Conservation (phyloP, 1,139 yeast genomes). For the Blastobotrys capitulatus region DNA sequence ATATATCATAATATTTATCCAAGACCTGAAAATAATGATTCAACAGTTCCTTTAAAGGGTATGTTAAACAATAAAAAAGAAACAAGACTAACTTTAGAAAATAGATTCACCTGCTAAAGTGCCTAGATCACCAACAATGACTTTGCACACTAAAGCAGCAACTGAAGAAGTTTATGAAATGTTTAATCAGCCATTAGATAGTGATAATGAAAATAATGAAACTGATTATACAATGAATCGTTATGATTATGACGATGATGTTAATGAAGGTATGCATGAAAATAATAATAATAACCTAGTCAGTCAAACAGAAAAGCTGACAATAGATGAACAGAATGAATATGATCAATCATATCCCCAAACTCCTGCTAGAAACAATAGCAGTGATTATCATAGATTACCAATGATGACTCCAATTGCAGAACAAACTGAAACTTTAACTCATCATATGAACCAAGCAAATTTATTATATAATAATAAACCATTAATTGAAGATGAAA, state of each 20-base stretch:
- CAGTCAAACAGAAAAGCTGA: conserved; percentile 14
- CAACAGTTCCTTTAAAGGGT: conserved; percentile 25
- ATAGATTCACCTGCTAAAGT: conserved; percentile 15
- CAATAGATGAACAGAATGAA: conserved; percentile 16
- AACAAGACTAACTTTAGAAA: not conserved
- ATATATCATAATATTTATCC: conserved; percentile 21
- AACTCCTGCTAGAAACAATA: conserved; percentile 10
- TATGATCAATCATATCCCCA: conserved; percentile 3
- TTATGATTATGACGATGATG: conserved; percentile 6
- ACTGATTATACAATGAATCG: conserved; percentile 11
- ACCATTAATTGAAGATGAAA: conserved; percentile 9
- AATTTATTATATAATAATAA: not conserved
- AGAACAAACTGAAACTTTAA: conserved; percentile 28
- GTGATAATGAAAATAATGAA: conserved; percentile 12
- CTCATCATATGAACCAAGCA: conserved; percentile 8
- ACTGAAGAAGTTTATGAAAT: conserved; percentile 67
- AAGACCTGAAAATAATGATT: conserved; percentile 10
- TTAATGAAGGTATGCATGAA: conserved; percentile 15
- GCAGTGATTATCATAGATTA: not conserved
- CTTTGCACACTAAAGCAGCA: conserved; percentile 71
- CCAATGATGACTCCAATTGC: conserved; percentile 33
- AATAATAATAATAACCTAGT: too few relatives aligned
- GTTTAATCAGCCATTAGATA: conserved; percentile 60
- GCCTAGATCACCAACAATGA: conserved; percentile 58
- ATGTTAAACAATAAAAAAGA: not conserved